Conservation (phyloP, 106 monocot genomes). For the Dioscorea dumetorum region DNA sequence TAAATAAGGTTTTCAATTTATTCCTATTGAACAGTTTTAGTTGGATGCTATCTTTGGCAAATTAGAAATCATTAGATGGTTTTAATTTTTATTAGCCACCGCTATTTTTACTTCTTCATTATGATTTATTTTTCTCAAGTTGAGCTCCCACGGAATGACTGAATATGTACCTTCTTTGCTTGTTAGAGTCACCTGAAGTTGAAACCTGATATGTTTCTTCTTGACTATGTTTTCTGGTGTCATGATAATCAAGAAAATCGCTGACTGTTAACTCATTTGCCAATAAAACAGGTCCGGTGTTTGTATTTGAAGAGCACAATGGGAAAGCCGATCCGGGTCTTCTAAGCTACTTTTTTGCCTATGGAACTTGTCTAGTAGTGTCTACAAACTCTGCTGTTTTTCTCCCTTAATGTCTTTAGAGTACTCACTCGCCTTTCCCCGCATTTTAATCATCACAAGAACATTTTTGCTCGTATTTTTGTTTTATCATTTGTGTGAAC, state of each 20-base stretch:
- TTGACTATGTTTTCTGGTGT: not conserved
- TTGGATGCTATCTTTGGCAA: no score
- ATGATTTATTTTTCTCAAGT: not conserved
- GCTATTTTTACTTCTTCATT: not conserved
- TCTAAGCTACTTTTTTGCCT: slow-evolving; percentile 15
- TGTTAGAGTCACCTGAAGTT: not conserved
- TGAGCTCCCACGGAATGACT: not conserved
- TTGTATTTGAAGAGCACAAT: slow-evolving; percentile 69
- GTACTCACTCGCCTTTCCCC: not conserved
- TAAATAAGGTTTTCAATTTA: no score
- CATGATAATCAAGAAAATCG: not conserved
- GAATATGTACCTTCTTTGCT: not conserved
- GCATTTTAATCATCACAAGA: not conserved
- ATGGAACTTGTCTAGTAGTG: not conserved
- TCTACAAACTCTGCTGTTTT: not conserved
- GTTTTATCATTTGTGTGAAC: not conserved
- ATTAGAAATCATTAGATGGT: no score
- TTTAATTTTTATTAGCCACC: no score
- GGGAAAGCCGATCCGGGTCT: slow-evolving; percentile 52
- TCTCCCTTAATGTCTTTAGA: not conserved
- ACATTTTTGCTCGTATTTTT: not conserved
- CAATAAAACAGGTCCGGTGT: slow-evolving; percentile 41
- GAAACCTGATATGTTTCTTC: not conserved
- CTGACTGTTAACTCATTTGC: not conserved
- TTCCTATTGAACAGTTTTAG: no score